Base-by-base conservation (phyloP, 2,329 filamentous ascomycete species). In the Aspergillaceae sp. region DNA sequence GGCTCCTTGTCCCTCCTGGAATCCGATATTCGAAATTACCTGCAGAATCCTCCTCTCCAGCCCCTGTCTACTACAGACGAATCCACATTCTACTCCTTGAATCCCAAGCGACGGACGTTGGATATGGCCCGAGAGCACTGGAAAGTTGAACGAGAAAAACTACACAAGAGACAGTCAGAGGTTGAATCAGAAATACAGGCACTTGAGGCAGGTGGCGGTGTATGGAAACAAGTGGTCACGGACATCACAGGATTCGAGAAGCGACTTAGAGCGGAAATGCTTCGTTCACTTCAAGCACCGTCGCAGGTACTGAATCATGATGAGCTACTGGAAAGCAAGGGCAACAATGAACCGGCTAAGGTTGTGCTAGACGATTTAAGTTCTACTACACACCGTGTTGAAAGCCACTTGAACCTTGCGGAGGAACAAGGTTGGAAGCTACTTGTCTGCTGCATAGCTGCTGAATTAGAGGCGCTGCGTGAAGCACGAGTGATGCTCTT, bases 381-480 rank as follows among this genome's bases (percentile, higher is more conserved):
- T 19, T 54, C 60, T 19, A 72, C 71, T 2, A 71, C 74, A 5
- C 54, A 56, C 1, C 67, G 67, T 8, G 59, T 83, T 7, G 69
- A 79, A 51, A 60, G 64, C 2, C 72, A 76, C 46, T 56, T 78
- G 43, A 66, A 73, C 9, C 53, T 73, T 11, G 77, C 79, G 1
- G 72, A 78, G 44, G 65, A 69, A 4, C 72, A 70, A 41, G 70
- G 73, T 43, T 84, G 80, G 80, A 82, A 75, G 44, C 62, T 83
- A 19, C 68, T 84, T 29, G 73, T 82, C 28, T 80, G 76, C 47
- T 79, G 78, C 44, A 77, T 83, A 48, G 77, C 77, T 3, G 78
- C 80, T 1, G 80, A 84, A 57, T 63, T 82, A 2, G 78, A 80
- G 51, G 78, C 80, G 5, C 60, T 74, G 40, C 57, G 58, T 34